phyloP scores from a whole-genome alignment of 2,329 filamentous ascomycete genomes.

The Dothiorella sarmentorum region DNA sequence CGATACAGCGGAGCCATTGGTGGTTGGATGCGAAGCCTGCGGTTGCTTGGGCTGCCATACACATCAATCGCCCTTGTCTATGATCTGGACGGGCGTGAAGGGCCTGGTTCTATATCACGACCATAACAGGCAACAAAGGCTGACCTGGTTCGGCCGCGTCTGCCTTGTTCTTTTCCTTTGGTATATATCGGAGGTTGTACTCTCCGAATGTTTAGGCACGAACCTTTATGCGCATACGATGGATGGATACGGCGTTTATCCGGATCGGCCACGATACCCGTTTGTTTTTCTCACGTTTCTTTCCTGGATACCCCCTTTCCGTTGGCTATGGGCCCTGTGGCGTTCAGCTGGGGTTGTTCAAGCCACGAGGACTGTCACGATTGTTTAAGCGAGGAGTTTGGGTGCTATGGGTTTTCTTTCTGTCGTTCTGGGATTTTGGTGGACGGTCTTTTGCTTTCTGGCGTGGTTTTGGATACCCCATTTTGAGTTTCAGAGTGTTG shows the following conservation, averaged over 20 bases:
- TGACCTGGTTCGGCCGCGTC: constrained; percentile 18
- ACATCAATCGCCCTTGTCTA: constrained; percentile 15
- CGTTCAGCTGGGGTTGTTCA: background rate
- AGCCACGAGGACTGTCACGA: background rate
- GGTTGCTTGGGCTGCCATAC: background rate
- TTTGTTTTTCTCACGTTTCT: constrained; percentile 56
- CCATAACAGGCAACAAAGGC: background rate
- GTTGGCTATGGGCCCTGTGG: background rate
- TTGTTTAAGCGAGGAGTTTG: background rate
- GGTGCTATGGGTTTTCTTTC: background rate
- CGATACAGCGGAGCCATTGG: constrained; percentile 23
- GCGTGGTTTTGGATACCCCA: no score
- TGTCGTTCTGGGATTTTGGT: no score
- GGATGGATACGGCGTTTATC: constrained; percentile 48
- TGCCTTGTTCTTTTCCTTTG: background rate
- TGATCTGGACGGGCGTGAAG: constrained; percentile 26
- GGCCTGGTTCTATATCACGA: constrained; percentile 28
- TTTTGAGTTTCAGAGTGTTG: no score
- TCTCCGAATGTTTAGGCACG: constrained; percentile 47
- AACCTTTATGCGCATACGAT: constrained; percentile 47
- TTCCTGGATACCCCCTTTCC: constrained; percentile 24
- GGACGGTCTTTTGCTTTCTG: no score
- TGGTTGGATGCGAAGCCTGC: background rate
- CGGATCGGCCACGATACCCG: constrained; percentile 52
- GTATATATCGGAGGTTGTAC: background rate